phyloP scores from a whole-genome alignment of 768 basidiomycete genomes.

The Coprinellus micaceus region DNA sequence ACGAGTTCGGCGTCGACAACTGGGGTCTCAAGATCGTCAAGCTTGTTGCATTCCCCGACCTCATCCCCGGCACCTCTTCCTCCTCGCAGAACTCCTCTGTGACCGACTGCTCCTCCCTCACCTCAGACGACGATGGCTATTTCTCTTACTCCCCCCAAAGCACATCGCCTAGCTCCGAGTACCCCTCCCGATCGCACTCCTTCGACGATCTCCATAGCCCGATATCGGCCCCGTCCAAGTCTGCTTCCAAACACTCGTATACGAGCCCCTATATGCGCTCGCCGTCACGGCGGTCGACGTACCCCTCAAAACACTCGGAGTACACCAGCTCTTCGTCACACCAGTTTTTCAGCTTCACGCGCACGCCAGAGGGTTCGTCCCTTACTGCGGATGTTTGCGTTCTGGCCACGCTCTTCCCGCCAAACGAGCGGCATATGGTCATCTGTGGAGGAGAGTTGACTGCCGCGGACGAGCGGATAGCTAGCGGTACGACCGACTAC shows the following conservation, averaged over 20 bases:
- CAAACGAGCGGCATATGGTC: constrained; percentile 69
- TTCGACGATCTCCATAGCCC: constrained; percentile 1
- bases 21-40: constrained; percentile 80
- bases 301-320: constrained; percentile 7
- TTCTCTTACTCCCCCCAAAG: constrained; percentile 56
- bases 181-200: constrained; percentile 1
- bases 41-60: constrained; percentile 71
- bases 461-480: constrained; percentile 42
- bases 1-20: constrained; percentile 58
- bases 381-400: constrained; percentile 67
- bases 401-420: constrained; percentile 67
- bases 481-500: constrained; percentile 9
- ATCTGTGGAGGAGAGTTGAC: constrained; percentile 71
- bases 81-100: constrained; percentile 11
- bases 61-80: constrained; percentile 42
- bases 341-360: constrained; percentile 74
- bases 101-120: constrained; percentile 7
- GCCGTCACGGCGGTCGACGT: background rate
- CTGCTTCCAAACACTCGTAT: constrained; percentile 2
- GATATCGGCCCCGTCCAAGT: background rate
- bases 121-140: constrained; percentile 51
- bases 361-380: constrained; percentile 73
- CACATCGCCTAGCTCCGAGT: constrained; percentile 30
- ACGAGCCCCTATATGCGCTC: background rate
- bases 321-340: background rate